Evolutionary conservation across 768 basidiomycete genomes (phyloP).

Genomic region (Gyrodon lividus): DNA sequence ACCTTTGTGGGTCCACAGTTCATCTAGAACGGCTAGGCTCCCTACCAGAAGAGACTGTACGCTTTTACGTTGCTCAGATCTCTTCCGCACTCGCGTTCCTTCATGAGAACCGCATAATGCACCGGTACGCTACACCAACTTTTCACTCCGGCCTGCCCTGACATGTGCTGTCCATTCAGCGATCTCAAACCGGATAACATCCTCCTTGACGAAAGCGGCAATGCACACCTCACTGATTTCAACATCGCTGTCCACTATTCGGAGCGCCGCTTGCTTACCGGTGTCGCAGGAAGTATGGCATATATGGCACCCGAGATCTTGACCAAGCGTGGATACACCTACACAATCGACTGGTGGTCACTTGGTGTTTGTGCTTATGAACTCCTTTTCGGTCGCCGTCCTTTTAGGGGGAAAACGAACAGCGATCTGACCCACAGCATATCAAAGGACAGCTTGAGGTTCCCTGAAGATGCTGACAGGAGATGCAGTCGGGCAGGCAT

Average conservation of each 20-base stretch:
- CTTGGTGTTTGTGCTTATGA: conserved; percentile 93
- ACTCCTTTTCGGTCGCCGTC: conserved; percentile 86
- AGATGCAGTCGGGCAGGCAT: conserved; percentile 77
- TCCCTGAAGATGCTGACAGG: conserved; percentile 86
- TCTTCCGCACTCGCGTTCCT: conserved; percentile 86
- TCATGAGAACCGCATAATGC: conserved; percentile 93
- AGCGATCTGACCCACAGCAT: conserved; percentile 91
- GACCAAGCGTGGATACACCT: conserved; percentile 90
- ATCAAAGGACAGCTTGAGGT: conserved; percentile 78
- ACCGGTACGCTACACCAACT: conserved; percentile 60
- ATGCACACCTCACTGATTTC: conserved; percentile 96
- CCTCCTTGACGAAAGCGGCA: conserved; percentile 90
- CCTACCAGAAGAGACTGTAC: conserved; percentile 74
- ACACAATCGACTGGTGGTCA: conserved; percentile 96
- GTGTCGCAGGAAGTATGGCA: conserved; percentile 97
- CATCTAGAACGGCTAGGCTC: conserved; percentile 82
- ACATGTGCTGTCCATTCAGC: conserved; percentile 37
- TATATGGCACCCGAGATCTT: conserved; percentile 97
- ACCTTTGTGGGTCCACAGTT: conserved; percentile 45
- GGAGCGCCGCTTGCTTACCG: conserved; percentile 78
- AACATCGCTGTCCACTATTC: conserved; percentile 98
- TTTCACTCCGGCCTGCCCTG: not conserved
- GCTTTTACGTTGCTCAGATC: conserved; percentile 88
- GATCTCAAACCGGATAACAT: conserved; percentile 99
- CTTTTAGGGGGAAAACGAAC: conserved; percentile 93